Conservation (phyloP, 345 rosid genomes). For the Psidium guajava region DNA sequence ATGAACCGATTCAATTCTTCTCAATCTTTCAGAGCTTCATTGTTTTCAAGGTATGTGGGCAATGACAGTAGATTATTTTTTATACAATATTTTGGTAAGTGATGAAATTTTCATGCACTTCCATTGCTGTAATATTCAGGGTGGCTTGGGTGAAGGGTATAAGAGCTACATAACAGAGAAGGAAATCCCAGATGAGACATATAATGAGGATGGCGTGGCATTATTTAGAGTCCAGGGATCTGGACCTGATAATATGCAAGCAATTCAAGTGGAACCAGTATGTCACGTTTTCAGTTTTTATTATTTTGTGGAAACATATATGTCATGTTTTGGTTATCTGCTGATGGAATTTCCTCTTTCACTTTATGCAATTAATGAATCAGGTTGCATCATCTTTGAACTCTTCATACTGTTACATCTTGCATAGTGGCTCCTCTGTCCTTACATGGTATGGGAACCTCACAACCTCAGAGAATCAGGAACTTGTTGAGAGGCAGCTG, state of each 20-base stretch:
- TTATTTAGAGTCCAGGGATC: conserved; percentile 86
- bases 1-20: conserved; percentile 84
- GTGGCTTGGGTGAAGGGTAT: conserved; percentile 84
- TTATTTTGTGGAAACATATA: neutral
- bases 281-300: conserved; percentile 8
- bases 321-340: neutral
- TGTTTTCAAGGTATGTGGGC: conserved; percentile 55
- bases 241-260: conserved; percentile 99
- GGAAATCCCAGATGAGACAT: conserved; percentile 71
- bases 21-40: conserved; percentile 85
- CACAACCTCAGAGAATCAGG: conserved; percentile 65
- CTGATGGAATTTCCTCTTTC: neutral
- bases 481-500: conserved; percentile 83
- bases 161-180: conserved; percentile 64
- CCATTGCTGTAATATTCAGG: conserved; percentile 33
- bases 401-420: conserved; percentile 86
- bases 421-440: conserved; percentile 66
- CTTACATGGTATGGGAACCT: conserved; percentile 92
- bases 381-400: conserved; percentile 87
- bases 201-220: conserved; percentile 68
- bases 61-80: neutral
- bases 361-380: conserved; percentile 4
- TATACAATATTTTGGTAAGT: neutral
- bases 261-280: conserved; percentile 95
- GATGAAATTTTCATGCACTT: neutral